Evolutionary conservation across 495 filamentous ascomycete genomes (phyloP), one percentile per base, ranked within the genome.

Genomic region (Glutinoglossum americanum): DNA sequence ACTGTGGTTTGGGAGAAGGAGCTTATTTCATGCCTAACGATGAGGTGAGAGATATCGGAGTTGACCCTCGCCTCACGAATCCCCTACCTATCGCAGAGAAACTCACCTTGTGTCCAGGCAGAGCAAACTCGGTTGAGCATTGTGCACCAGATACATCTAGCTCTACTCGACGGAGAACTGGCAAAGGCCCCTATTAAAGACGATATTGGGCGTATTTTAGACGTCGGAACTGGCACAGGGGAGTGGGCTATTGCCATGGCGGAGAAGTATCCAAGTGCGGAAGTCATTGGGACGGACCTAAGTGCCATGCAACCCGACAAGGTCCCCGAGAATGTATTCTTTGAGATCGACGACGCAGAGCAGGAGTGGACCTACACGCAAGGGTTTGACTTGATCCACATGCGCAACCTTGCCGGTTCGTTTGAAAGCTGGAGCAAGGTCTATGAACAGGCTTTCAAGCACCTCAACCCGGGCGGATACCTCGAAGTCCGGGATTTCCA

Each of bases 71-170:
- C 55, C 63, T 76, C 1, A 69, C 72, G 23, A 73, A 78, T 57
- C 75, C 76, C 9, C 47, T 30, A 28, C 19, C 56, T 27, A 19
- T 49, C 4, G 9, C 26, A 25, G 39, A 30, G 17, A 19, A 47
- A 25, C 56, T 48, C 39, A 47, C 8, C 32, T 23, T 48, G 11
- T 10, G 41, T 25, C 17, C n/a, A 84, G 58, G 68, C 74, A 39
- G 85, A 90, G 64, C 80, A 86, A 63, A 82, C 76, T 19, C 80
- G 85, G 32, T 70, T 84, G 59, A 77, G 79, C 60, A 75, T 88
- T 55, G 67, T 80, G 27, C 65, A 65, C 58, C 64, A 64, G 57
- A 60, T 68, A 23, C 67, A 64, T 53, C 51, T 63, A 6, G 28
- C 41, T 27, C 59, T 64, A n/a, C 56, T 66, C 11, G 58, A 63